phyloP scores from a whole-genome alignment of 2,329 filamentous ascomycete genomes.

The Cladosporium sp. region DNA sequence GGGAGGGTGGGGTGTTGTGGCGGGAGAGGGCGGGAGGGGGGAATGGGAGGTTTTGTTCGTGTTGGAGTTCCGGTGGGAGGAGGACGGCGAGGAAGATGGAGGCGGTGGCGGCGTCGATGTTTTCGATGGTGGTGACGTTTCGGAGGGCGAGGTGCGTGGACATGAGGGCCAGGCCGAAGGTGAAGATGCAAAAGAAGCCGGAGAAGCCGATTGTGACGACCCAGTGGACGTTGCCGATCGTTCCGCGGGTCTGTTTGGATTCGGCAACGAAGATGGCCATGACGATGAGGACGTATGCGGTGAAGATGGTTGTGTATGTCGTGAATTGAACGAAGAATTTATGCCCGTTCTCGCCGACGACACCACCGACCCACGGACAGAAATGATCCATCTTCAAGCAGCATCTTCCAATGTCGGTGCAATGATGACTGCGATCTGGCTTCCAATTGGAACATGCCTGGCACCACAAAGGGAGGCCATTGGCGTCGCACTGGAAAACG shows the following conservation, averaged over 20 bases:
- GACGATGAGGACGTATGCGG: constrained; percentile 56
- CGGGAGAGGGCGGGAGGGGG: constrained; percentile 6
- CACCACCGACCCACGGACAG: constrained; percentile 92
- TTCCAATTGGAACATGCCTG: constrained; percentile 80
- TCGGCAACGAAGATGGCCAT: constrained; percentile 59
- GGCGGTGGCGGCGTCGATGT: constrained; percentile 54
- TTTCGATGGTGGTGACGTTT: constrained; percentile 83
- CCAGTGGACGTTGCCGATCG: constrained; percentile 49
- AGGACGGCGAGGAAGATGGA: constrained; percentile 70
- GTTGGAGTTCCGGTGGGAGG: constrained; percentile 45
- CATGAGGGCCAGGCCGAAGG: constrained; percentile 67
- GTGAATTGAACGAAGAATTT: constrained; percentile 92
- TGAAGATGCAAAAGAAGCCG: constrained; percentile 73
- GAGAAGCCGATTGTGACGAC: constrained; percentile 61
- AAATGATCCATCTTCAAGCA: constrained; percentile 45
- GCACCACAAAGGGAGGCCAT: constrained; percentile 85
- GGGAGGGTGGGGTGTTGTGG: constrained; percentile 1
- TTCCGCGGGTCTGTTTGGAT: constrained; percentile 13
- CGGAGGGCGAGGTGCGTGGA: constrained; percentile 62
- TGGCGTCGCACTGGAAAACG: constrained; percentile 73
- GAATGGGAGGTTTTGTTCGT: constrained; percentile 7
- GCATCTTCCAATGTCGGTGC: constrained; percentile 58
- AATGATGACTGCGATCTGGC: constrained; percentile 81
- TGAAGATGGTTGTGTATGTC: constrained; percentile 64
- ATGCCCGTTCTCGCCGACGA: constrained; percentile 77